Percentiles rank a stretch among this genome's conserved stretches.
Evolutionary conservation across 331 rosid genomes (phyloP).

Genomic region (Erythrophleum ivorense): DNA sequence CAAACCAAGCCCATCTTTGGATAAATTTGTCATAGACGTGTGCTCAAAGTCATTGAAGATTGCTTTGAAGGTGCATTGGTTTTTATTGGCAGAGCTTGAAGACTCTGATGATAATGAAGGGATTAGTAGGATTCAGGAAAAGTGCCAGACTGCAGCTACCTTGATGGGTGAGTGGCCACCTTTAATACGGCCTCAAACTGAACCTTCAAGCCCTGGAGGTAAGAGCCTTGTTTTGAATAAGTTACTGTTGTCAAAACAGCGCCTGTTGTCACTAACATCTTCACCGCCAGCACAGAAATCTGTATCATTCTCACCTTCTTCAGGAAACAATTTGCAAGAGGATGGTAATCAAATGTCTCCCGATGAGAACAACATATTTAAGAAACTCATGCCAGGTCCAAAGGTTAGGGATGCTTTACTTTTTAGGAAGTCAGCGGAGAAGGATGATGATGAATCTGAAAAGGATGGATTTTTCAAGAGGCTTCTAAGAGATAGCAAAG

Average conservation of each 20-base stretch:
- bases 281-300: slow-evolving; percentile 70
- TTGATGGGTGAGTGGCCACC: slow-evolving; percentile 92
- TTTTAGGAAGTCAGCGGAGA: slow-evolving; percentile 85
- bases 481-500: slow-evolving; percentile 79
- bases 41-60: slow-evolving; percentile 92
- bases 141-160: slow-evolving; percentile 89
- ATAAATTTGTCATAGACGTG: slow-evolving; percentile 92
- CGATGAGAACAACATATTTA: slow-evolving; percentile 80
- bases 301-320: slow-evolving; percentile 66
- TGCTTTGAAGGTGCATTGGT: slow-evolving; percentile 96
- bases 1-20: slow-evolving; percentile 94
- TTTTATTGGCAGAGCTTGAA: slow-evolving; percentile 89
- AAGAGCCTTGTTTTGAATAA: slow-evolving; percentile 79
- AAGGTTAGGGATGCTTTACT: slow-evolving; percentile 88
- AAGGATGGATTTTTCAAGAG: slow-evolving; percentile 93
- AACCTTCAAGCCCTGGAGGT: slow-evolving; percentile 58
- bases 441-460: slow-evolving; percentile 76
- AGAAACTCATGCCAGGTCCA: slow-evolving; percentile 77
- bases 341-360: slow-evolving; percentile 62
- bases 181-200: slow-evolving; percentile 59
- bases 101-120: slow-evolving; percentile 94
- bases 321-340: slow-evolving; percentile 60
- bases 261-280: slow-evolving; percentile 72
- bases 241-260: slow-evolving; percentile 79
- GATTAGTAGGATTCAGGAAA: slow-evolving; percentile 86